Evolutionary conservation across 139 green algal species (phyloP).

Genomic region (Chlorella sp.): DNA sequence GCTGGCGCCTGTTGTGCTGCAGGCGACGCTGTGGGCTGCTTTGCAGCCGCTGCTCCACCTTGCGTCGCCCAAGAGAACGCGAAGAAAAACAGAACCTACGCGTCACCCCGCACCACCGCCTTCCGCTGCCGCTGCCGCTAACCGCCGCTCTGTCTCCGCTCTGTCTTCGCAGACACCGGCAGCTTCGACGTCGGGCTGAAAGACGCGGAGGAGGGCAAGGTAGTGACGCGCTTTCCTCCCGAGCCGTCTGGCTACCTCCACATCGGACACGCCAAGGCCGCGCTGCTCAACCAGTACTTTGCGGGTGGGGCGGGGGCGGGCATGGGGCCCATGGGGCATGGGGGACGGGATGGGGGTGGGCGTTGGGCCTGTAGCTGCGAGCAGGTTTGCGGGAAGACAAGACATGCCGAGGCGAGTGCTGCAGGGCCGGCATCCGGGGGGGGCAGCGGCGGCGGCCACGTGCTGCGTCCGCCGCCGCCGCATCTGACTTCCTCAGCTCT

Average conservation of each 20-base stretch:
- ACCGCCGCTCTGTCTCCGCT: neutral
- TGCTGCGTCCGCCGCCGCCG: too few species aligned
- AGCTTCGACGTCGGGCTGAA: conserved; percentile 90
- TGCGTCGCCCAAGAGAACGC: neutral
- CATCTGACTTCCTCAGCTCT: too few species aligned
- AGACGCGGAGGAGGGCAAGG: conserved; percentile 79
- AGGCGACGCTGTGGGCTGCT: neutral
- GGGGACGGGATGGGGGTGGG: too few species aligned
- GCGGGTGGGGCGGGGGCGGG: too few species aligned
- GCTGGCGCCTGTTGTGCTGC: neutral
- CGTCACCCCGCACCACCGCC: neutral
- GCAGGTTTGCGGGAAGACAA: too few species aligned
- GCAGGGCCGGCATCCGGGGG: too few species aligned
- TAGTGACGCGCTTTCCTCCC: conserved; percentile 97
- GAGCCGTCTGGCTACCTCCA: conserved; percentile 96
- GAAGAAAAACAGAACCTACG: neutral
- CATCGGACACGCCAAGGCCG: conserved; percentile 96
- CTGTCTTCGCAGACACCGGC: conserved; percentile 45
- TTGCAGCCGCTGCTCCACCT: neutral
- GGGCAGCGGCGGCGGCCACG: too few species aligned
- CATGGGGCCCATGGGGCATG: too few species aligned
- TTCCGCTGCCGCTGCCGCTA: neutral
- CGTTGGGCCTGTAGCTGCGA: too few species aligned
- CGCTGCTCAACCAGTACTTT: conserved; percentile 54
- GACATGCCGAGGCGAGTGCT: too few species aligned